Evolutionary conservation across 495 filamentous ascomycete genomes (phyloP).

Genomic region (Neurospora intermedia): DNA sequence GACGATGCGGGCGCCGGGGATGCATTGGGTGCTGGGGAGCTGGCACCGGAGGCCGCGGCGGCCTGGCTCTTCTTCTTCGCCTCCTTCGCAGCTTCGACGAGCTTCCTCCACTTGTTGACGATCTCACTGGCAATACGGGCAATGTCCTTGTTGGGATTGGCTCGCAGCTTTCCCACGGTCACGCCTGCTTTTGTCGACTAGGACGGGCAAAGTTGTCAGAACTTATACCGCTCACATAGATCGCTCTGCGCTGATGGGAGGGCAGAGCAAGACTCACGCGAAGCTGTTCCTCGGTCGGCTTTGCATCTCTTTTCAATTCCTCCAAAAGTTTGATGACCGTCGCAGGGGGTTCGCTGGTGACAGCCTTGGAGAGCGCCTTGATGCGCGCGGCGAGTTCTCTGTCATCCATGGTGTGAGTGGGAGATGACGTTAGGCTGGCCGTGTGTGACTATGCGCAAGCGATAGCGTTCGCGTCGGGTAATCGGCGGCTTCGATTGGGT

Average conservation of each 20-base stretch:
- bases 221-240: neutral
- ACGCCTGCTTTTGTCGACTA: conserved; percentile 85
- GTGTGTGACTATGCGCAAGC: neutral
- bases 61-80: conserved; percentile 42
- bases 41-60: conserved; percentile 11
- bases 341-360: conserved; percentile 53
- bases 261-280: conserved; percentile 39
- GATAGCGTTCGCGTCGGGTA: neutral
- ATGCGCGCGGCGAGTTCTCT: conserved; percentile 66
- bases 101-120: conserved; percentile 76
- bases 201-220: conserved; percentile 4
- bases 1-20: conserved; percentile 33
- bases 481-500: neutral
- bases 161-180: conserved; percentile 71
- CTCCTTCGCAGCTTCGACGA: conserved; percentile 61
- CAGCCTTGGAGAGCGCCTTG: conserved; percentile 66
- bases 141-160: conserved; percentile 65
- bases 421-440: neutral
- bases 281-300: conserved; percentile 78
- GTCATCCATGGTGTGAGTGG: conserved; percentile 52
- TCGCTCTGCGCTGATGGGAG: neutral
- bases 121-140: conserved; percentile 65
- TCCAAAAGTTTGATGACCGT: conserved; percentile 60
- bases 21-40: conserved; percentile 29
- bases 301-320: conserved; percentile 63